These are phyloP conservation scores for Staphylotrichum tortipilum DNA, from an alignment of 495 filamentous ascomycete genomes.

Conservation along the genomic window DNA sequence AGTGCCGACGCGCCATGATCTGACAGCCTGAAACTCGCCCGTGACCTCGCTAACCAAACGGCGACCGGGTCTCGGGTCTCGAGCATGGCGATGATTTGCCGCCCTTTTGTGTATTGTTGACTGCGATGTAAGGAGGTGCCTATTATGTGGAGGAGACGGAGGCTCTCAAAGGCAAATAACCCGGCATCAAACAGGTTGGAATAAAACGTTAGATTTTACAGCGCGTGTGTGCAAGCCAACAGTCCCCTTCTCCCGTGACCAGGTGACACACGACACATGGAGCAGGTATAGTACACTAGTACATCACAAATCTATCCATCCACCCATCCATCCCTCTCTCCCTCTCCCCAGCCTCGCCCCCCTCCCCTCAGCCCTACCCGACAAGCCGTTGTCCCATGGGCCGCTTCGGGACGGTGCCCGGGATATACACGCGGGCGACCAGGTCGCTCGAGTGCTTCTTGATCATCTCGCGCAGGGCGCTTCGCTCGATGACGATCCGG, in stretches of 20 bases:
- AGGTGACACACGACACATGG: not conserved
- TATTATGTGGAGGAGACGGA: not conserved
- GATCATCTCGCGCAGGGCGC: constrained; percentile 68
- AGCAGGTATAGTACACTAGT: constrained; percentile 3
- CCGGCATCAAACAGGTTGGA: not conserved
- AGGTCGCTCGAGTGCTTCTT: constrained; percentile 69
- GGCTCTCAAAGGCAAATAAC: not conserved
- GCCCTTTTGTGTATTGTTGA: not conserved
- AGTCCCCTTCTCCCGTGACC: not conserved
- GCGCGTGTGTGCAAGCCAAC: not conserved
- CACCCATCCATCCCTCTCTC: too few species aligned
- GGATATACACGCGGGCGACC: constrained; percentile 31
- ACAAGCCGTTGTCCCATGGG: constrained; percentile 15
- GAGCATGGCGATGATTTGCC: too few species aligned
- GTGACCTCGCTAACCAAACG: too few species aligned
- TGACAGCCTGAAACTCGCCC: too few species aligned
- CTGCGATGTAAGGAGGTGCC: too few species aligned
- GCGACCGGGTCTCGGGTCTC: too few species aligned
- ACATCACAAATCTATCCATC: not conserved
- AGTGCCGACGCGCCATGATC: too few species aligned
- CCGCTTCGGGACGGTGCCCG: constrained; percentile 22
- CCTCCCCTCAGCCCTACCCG: too few species aligned
- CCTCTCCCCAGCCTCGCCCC: too few species aligned
- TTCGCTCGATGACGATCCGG: constrained; percentile 76
- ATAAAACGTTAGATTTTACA: constrained; percentile 2